Evolutionary conservation across 2,329 filamentous ascomycete genomes (phyloP).

Genomic region (Penicillium hesseltinei): DNA sequence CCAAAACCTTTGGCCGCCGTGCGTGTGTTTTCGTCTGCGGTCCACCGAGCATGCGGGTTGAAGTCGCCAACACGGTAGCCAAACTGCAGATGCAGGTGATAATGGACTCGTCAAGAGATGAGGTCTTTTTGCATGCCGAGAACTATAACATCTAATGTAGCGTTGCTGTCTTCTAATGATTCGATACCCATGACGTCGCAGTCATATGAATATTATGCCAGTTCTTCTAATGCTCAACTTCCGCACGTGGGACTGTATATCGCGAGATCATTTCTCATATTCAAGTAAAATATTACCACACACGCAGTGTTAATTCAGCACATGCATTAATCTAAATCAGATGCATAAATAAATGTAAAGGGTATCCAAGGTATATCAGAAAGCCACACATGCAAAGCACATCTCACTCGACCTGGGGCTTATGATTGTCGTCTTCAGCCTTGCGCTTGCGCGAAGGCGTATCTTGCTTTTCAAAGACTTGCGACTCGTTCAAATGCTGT

Average conservation of each 20-base stretch:
- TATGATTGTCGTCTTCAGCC: constrained; percentile 27
- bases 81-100: constrained; percentile 78
- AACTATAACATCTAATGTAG: constrained; percentile 76
- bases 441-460: constrained; percentile 29
- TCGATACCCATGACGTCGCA: constrained; percentile 18
- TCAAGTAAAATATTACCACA: background rate
- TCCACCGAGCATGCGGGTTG: constrained; percentile 79
- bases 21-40: constrained; percentile 94
- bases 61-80: constrained; percentile 83
- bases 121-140: constrained; percentile 92
- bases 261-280: background rate
- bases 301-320: background rate
- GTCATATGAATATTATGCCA: background rate
- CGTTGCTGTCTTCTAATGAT: constrained; percentile 6
- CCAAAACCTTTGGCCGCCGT: constrained; percentile 73
- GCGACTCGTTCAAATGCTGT: constrained; percentile 35
- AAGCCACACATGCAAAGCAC: constrained; percentile 4
- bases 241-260: background rate
- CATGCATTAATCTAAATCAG: background rate
- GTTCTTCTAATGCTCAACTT: background rate
- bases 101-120: constrained; percentile 73
- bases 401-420: constrained; percentile 17
- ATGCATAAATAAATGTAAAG: constrained; percentile 4
- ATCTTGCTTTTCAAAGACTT: constrained; percentile 27
- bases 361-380: constrained; percentile 15